Evolutionary conservation across 2,329 filamentous ascomycete species (phyloP).

Genomic region (Myotisia sp.): DNA sequence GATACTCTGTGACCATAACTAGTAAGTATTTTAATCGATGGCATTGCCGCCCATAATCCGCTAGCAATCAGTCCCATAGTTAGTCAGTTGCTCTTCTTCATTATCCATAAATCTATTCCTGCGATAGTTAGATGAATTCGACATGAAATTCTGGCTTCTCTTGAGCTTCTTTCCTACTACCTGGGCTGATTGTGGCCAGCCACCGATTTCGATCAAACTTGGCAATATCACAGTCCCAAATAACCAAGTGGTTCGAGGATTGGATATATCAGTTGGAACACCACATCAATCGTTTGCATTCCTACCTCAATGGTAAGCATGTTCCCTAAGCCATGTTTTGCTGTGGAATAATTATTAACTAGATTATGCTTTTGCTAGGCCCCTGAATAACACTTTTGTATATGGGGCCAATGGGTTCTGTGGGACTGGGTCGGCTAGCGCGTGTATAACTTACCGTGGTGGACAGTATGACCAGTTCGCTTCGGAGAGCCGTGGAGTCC

Average conservation of each 20-base stretch:
- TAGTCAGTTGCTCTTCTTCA: no score
- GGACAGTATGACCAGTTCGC: constrained; percentile 3
- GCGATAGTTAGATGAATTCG: no score
- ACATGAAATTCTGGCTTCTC: neutral
- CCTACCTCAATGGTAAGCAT: constrained; percentile 2
- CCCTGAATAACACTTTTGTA: constrained; percentile 4
- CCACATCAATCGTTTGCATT: constrained; percentile 3
- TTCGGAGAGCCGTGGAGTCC: neutral
- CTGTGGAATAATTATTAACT: neutral
- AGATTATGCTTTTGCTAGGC: neutral
- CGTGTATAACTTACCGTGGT: neutral
- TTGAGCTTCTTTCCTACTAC: neutral
- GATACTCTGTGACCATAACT: no score
- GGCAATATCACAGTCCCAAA: constrained; percentile 2
- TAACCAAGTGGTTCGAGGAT: neutral
- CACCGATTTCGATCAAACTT: constrained; percentile 2
- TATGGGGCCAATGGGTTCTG: constrained; percentile 6
- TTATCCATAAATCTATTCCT: no score
- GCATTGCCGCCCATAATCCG: no score
- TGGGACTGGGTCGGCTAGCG: neutral
- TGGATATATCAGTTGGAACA: constrained; percentile 3
- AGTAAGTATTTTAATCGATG: no score
- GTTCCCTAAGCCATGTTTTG: neutral
- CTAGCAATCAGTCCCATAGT: no score
- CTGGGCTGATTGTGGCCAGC: constrained; percentile 3